These are phyloP conservation scores for Aspergillus conjunctus DNA, from an alignment of 495 filamentous ascomycete species.

Conservation along the genomic window DNA sequence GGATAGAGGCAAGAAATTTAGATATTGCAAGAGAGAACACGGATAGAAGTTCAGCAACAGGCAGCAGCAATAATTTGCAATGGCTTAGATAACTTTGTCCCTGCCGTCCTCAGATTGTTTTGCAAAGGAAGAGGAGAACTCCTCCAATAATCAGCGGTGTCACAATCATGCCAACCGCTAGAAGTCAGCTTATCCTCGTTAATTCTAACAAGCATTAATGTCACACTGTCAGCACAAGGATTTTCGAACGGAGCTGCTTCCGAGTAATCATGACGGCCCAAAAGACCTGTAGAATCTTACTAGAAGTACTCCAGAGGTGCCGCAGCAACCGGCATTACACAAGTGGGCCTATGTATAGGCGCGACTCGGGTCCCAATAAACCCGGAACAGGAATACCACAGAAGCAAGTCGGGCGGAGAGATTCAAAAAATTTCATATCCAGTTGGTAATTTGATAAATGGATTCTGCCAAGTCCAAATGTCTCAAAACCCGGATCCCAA, in stretches of 20 bases:
- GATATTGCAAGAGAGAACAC: too few species aligned
- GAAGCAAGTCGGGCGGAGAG: background rate
- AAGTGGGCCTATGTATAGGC: background rate
- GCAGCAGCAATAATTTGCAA: too few species aligned
- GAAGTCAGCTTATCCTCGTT: too few species aligned
- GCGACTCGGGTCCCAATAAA: background rate
- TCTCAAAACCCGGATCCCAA: conserved; percentile 1
- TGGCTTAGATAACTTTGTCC: too few species aligned
- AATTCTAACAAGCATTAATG: too few species aligned
- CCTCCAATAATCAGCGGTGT: too few species aligned
- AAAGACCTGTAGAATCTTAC: background rate
- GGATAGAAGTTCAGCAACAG: too few species aligned
- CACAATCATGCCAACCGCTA: too few species aligned
- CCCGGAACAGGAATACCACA: background rate
- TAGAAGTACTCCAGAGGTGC: background rate
- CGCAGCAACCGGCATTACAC: conserved; percentile 1
- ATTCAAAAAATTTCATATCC: background rate
- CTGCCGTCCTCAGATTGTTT: too few species aligned
- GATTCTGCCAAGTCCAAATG: background rate
- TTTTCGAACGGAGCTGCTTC: background rate
- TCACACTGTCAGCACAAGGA: background rate
- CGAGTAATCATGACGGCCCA: background rate
- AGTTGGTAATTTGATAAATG: background rate
- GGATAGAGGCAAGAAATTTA: too few species aligned
- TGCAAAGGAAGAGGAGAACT: too few species aligned